Base-by-base conservation (phyloP, 2,329 filamentous ascomycete species). In the Stagonosporopsis vannaccii region DNA sequence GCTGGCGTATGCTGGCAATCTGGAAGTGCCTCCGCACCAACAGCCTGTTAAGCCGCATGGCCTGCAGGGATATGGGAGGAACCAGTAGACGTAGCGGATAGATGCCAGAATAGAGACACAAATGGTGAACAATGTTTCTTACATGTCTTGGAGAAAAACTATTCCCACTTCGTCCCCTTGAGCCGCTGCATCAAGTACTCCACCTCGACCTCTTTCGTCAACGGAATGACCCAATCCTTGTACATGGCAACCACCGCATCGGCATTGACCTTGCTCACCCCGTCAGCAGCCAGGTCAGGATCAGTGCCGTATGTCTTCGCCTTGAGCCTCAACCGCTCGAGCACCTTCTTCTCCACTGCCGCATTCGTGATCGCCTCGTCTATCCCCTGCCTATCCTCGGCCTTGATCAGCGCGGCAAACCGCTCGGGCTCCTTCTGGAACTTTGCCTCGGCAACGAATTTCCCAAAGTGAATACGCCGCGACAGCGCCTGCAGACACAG, bases 141-240 rank as follows among this genome's bases (percentile, higher is more conserved):
- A 80, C 60, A 80, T 28, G 11, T 43, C n/a, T 43, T 17, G 26
- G 15, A 19, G n/a, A n/a, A 22, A 22, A 1, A 4, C 36, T 49
- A 51, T 28, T 52, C 79, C 80, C 80, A 82, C 61, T 81, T 58
- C 0, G 80, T 82, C 3, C 79, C 80, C 66, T 86, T 85, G 50
- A 99, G 80, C 61, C 95, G 85, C 78, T 98, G 92, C 91, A 99
- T 96, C 66, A 99, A 81, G 75, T 99, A 99, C 69, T 99, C 95
- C 9, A 99, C 92, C 81, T 99, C 95, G 36, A 99, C 94, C 62
- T 92, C 90, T 78, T 99, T 99, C n/a, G 95, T 99, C 75, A 98
- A 78, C 0, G 95, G 95, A 67, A 99, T 99, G 58, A 99, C 93
- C 78, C 90, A 91, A 75, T 97, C 86, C 83, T 76, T 75, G 64